A percentile compares a stretch with the other conserved stretches of the same genome.
Evolutionary conservation across 352 stramenopile genomes (phyloP).

Genomic region (Pythium phragmitis): DNA sequence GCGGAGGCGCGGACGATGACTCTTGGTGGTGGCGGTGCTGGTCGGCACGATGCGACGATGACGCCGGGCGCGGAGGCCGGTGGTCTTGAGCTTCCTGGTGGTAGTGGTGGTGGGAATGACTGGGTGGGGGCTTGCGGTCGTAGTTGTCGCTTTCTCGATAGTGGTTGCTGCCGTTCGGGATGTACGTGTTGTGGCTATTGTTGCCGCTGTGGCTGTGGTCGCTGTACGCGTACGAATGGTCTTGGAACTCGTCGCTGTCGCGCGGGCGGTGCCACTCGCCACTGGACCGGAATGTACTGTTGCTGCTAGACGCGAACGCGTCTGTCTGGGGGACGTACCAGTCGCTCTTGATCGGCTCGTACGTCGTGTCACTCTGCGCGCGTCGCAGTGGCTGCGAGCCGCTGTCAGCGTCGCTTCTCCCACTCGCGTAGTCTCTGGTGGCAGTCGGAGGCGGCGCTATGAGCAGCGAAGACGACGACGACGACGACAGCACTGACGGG

Average conservation of each 20-base stretch:
- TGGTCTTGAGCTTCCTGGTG: slow-evolving; percentile 7
- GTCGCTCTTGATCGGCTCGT: background rate
- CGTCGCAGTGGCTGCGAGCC: background rate
- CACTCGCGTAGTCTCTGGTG: background rate
- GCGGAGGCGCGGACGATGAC: background rate
- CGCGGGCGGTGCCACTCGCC: slow-evolving; percentile 8
- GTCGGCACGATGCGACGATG: background rate
- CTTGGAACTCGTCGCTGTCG: background rate
- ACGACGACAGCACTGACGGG: background rate
- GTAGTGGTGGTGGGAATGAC: background rate
- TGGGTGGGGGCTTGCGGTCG: background rate
- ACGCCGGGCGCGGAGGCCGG: background rate
- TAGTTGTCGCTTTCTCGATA: background rate
- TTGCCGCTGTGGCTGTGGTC: background rate
- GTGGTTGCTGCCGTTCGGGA: background rate
- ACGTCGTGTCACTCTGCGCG: slow-evolving; percentile 8
- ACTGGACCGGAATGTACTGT: background rate
- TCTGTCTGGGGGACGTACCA: background rate
- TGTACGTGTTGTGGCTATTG: background rate
- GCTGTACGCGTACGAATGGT: background rate
- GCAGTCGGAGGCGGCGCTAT: background rate
- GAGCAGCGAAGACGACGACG: background rate
- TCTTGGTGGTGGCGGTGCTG: background rate
- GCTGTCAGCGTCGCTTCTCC: background rate
- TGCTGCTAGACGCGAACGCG: background rate